Base-by-base conservation (phyloP, 179 eudicot species). In the Vitellaria paradoxa region DNA sequence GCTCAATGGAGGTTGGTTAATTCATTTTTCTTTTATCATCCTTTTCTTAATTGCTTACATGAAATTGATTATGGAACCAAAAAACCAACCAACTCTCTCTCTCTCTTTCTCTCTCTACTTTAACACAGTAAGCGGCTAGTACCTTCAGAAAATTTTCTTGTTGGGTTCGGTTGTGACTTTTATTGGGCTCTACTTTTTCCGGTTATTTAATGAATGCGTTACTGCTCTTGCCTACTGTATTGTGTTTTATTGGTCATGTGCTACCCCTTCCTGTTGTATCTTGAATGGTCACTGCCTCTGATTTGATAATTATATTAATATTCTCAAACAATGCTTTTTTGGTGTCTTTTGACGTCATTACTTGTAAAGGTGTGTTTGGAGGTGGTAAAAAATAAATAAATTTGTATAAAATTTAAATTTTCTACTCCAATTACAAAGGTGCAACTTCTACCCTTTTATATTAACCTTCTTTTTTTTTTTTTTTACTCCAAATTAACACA, bases 1-100 rank as follows among this genome's bases (percentile, higher is more conserved):
- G 98, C 93, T 94, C 66, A 92, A 94, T 89, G 97, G 97, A 91
- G 98, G 97, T 94, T 74, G 10, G 78, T 83, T n/a, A n/a, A n/a
- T 83, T 65, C 37, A 30, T 30, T 30, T 30, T 23, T 63, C 37
- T 72, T 14, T 40, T 14, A n/a, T n/a, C n/a, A 42, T 53, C 59
- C 59, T 37, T 61, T 68, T 63, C 40, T n/a, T n/a, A n/a, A n/a
- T 73, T 20, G 56, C 53, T 67, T 13, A 47, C 78, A 72, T 46
- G 74, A 70, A 6, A n/a, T n/a, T n/a, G n/a, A n/a, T n/a, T n/a
- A 72, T 30, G 37, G 37, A 30, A 30, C 37, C 37, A 30, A n/a
- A n/a, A n/a, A 30, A 30, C 37, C 2, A 1, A 30, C 37, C 37
- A 30, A 49, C 61, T 79, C 63, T 56, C 11, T 67, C 53, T 78